A percentile compares a stretch with the other conserved stretches of the same genome.
Evolutionary conservation across 495 filamentous ascomycete genomes (phyloP).

Genomic region (Massariosphaeria phaeospora): DNA sequence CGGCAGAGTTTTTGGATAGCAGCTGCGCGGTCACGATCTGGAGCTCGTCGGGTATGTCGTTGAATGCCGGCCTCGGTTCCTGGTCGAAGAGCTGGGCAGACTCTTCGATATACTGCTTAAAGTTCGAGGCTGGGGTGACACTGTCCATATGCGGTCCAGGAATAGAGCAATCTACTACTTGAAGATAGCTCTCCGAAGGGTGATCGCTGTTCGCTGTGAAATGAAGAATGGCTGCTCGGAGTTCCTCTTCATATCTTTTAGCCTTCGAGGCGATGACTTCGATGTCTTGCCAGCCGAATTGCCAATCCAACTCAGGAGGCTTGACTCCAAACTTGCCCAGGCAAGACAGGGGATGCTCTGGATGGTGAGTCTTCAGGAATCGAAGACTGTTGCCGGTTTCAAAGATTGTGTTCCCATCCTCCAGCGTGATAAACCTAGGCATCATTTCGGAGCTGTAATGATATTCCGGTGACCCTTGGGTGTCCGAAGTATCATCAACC

Average conservation of each 20-base stretch:
- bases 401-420: conserved; percentile 39
- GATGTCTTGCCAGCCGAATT: conserved; percentile 71
- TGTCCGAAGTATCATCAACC: conserved; percentile 54
- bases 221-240: conserved; percentile 43
- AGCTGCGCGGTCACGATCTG: conserved; percentile 22
- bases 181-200: not conserved
- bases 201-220: not conserved
- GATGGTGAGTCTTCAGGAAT: conserved; percentile 65
- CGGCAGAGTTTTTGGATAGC: conserved; percentile 6
- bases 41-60: conserved; percentile 18
- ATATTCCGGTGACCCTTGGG: conserved; percentile 53
- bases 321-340: conserved; percentile 43
- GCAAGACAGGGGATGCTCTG: conserved; percentile 68
- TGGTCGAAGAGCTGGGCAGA: conserved; percentile 20
- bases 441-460: conserved; percentile 23
- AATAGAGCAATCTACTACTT: too few relatives aligned
- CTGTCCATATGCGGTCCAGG: not conserved
- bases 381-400: conserved; percentile 75
- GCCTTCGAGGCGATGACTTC: conserved; percentile 57
- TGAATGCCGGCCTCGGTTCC: not conserved
- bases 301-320: conserved; percentile 62
- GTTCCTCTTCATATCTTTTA: conserved; percentile 55
- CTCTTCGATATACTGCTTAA: conserved; percentile 7
- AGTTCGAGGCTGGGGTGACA: not conserved
- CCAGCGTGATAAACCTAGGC: conserved; percentile 27